Conservation (phyloP, 495 filamentous ascomycete genomes). For the Aspergillus homomorphus region DNA sequence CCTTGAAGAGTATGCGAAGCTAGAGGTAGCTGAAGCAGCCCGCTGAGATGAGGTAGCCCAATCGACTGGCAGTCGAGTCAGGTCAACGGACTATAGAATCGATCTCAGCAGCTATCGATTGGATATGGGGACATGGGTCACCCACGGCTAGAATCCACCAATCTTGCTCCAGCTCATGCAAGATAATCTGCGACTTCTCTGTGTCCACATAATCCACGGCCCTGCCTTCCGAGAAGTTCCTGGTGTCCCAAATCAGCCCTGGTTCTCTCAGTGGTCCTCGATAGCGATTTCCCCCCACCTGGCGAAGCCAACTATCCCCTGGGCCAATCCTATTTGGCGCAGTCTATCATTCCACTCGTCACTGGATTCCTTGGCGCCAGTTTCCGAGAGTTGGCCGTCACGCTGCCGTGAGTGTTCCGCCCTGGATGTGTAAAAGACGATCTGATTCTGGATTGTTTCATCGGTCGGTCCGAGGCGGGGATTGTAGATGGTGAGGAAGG, state of each 20-base stretch:
- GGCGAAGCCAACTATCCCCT: slow-evolving; percentile 94
- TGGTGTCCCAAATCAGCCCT: slow-evolving; percentile 24
- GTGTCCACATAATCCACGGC: slow-evolving; percentile 86
- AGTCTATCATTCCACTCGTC: slow-evolving; percentile 77
- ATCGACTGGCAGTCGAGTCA: slow-evolving; percentile 55
- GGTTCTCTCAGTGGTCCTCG: slow-evolving; percentile 4
- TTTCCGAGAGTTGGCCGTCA: slow-evolving; percentile 37
- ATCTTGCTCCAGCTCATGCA: slow-evolving; percentile 78
- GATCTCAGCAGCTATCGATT: slow-evolving; percentile 21
- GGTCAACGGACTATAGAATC: slow-evolving; percentile 65
- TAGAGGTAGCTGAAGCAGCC: slow-evolving; percentile 19
- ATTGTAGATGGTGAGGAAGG: slow-evolving; percentile 91
- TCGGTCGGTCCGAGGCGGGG: slow-evolving; percentile 83
- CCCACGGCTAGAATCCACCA: slow-evolving; percentile 94
- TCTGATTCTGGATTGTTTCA: slow-evolving; percentile 83
- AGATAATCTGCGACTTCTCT: slow-evolving; percentile 75
- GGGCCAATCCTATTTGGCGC: slow-evolving; percentile 92
- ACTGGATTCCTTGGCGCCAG: slow-evolving; percentile 56
- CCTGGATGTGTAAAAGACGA: slow-evolving; percentile 78
- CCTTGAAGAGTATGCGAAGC: slow-evolving; percentile 74
- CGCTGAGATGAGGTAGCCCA: slow-evolving; percentile 21
- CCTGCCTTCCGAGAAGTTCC: slow-evolving; percentile 74
- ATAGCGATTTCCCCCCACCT: slow-evolving; percentile 43
- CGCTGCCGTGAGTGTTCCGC: slow-evolving; percentile 29
- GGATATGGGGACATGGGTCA: slow-evolving; percentile 18